phyloP scores from a whole-genome alignment of 192 early-diverging fungal species.

The Entomortierella parvispora region DNA sequence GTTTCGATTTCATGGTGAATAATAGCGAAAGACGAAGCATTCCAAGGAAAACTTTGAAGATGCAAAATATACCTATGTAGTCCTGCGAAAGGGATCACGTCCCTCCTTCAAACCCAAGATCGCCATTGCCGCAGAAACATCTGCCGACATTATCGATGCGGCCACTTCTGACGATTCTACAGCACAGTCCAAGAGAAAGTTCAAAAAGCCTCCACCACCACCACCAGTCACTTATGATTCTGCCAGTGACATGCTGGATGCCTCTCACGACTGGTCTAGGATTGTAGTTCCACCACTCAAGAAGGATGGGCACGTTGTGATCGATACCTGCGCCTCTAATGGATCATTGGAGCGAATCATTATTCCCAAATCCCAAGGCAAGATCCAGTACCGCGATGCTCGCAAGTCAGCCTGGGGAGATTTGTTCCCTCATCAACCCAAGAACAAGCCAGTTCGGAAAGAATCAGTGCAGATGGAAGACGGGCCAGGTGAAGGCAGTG shows the following conservation, averaged over 20 bases:
- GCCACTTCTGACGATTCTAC: background rate
- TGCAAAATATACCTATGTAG: slow-evolving; percentile 79
- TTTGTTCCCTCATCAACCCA: slow-evolving; percentile 78
- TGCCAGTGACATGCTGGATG: slow-evolving; percentile 26
- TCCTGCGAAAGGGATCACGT: slow-evolving; percentile 74
- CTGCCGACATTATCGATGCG: background rate
- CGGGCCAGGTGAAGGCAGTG: background rate
- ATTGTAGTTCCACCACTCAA: slow-evolving; percentile 82
- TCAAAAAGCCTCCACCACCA: slow-evolving; percentile 36
- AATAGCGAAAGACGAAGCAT: slow-evolving; percentile 71
- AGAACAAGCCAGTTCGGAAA: slow-evolving; percentile 55
- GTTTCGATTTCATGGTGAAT: background rate
- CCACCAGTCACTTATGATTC: slow-evolving; percentile 42
- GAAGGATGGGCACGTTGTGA: slow-evolving; percentile 77
- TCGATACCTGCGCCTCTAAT: slow-evolving; percentile 65
- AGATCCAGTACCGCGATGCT: slow-evolving; percentile 76
- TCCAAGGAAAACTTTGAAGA: slow-evolving; percentile 76
- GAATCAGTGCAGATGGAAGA: slow-evolving; percentile 12
- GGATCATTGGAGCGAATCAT: slow-evolving; percentile 72
- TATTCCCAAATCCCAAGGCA: slow-evolving; percentile 76
- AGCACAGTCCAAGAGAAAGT: slow-evolving; percentile 15
- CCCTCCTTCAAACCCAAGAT: slow-evolving; percentile 33
- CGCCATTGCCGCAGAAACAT: background rate
- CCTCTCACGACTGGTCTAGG: slow-evolving; percentile 74
- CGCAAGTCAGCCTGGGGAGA: slow-evolving; percentile 88